A percentile compares a stretch with the other conserved stretches of the same genome.
phyloP scores from a whole-genome alignment of 768 basidiomycete species.

The Podaxis rugospora region DNA sequence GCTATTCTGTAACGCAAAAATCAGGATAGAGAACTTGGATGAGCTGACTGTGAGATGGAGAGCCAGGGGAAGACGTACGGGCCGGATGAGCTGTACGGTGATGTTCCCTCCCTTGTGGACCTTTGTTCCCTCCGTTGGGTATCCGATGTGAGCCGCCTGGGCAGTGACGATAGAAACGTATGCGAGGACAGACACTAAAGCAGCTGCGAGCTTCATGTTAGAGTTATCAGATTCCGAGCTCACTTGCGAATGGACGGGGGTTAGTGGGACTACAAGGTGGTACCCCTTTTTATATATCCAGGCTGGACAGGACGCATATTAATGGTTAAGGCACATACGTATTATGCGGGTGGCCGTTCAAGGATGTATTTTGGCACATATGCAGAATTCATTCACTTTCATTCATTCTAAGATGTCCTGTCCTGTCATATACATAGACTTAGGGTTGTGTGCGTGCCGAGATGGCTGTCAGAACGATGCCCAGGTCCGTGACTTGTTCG shows the following conservation, averaged over 20 bases:
- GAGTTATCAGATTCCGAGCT: background rate
- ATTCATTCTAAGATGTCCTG: too few relatives aligned
- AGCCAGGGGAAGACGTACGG: constrained; percentile 31
- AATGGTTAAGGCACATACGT: too few relatives aligned
- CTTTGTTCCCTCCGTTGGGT: constrained; percentile 29
- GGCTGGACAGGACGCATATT: too few relatives aligned
- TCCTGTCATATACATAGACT: too few relatives aligned
- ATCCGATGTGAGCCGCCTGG: constrained; percentile 36
- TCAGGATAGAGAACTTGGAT: constrained; percentile 11
- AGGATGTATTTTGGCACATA: too few relatives aligned
- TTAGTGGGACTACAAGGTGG: too few relatives aligned
- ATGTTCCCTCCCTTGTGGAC: constrained; percentile 34
- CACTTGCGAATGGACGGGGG: background rate
- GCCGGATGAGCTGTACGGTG: constrained; percentile 41
- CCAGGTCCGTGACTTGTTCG: too few relatives aligned
- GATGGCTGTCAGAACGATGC: too few relatives aligned
- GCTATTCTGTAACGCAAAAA: constrained; percentile 15
- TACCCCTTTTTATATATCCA: too few relatives aligned
- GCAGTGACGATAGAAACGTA: constrained; percentile 31
- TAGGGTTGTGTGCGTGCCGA: too few relatives aligned
- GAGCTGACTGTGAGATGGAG: background rate
- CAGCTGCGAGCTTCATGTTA: constrained; percentile 4
- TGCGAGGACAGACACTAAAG: constrained; percentile 15
- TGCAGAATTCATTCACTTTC: too few relatives aligned
- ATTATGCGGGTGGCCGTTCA: too few relatives aligned